phyloP scores from a whole-genome alignment of 2,329 filamentous ascomycete genomes.

The Penicillium griseofulvum region DNA sequence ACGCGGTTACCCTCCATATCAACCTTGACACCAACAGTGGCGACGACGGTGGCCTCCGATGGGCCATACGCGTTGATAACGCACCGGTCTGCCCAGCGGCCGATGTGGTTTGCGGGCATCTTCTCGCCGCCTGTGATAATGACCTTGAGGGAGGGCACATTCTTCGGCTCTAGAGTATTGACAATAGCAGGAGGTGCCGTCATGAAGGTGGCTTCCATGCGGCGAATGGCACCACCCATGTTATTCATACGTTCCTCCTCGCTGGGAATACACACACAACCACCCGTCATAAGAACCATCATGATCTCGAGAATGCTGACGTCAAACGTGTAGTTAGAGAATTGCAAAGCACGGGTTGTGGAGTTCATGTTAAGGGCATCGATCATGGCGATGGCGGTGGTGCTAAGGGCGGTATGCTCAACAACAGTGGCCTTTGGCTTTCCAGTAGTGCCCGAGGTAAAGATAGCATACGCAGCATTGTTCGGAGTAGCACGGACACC shows the following conservation, averaged over 20 bases:
- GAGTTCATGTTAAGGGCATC: conserved; percentile 51
- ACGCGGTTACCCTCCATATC: conserved; percentile 30
- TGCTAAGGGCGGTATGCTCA: conserved; percentile 59
- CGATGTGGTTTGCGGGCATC: conserved; percentile 41
- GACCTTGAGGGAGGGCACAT: conserved; percentile 45
- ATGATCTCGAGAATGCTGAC: conserved; percentile 56
- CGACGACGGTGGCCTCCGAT: conserved; percentile 41
- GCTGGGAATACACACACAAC: conserved; percentile 59
- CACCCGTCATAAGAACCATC: conserved; percentile 55
- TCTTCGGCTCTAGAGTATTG: conserved; percentile 44
- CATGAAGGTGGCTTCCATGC: conserved; percentile 53
- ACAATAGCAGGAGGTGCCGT: conserved; percentile 62
- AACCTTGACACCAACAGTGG: conserved; percentile 32
- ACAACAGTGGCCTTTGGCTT: conserved; percentile 62
- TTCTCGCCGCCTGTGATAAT: conserved; percentile 49
- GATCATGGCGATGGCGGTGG: conserved; percentile 53
- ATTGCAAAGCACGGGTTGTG: conserved; percentile 58
- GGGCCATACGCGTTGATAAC: conserved; percentile 48
- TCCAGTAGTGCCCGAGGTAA: conserved; percentile 52
- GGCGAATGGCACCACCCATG: conserved; percentile 50
- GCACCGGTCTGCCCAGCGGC: conserved; percentile 45
- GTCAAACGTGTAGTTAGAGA: conserved; percentile 58
- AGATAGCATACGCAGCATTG: conserved; percentile 48
- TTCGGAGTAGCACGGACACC: conserved; percentile 17
- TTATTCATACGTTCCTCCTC: conserved; percentile 51